phyloP scores from a whole-genome alignment of 1,284 basidiomycete species.

The Ustilago cynodontis region DNA sequence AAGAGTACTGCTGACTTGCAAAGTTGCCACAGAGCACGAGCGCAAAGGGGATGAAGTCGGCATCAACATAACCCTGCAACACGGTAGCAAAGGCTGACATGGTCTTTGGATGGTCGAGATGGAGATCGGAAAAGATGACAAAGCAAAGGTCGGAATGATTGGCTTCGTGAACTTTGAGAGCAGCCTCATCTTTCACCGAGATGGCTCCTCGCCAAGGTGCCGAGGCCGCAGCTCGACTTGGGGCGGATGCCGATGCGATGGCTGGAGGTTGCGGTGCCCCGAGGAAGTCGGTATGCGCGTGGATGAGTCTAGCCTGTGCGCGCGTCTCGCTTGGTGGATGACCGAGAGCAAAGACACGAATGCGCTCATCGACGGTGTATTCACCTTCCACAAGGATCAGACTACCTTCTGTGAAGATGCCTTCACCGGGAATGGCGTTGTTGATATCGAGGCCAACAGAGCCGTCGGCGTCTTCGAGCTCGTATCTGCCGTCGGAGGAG shows the following conservation, averaged over 20 bases:
- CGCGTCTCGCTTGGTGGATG: slow-evolving; percentile 80
- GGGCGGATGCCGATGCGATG: slow-evolving; percentile 7
- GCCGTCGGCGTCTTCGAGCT: slow-evolving; percentile 94
- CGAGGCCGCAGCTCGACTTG: slow-evolving; percentile 5
- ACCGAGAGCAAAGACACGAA: slow-evolving; percentile 92
- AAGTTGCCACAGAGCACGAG: slow-evolving; percentile 97
- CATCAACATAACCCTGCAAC: slow-evolving; percentile 90
- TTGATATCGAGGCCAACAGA: slow-evolving; percentile 88
- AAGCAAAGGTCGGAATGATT: slow-evolving; percentile 75
- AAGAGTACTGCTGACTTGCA: slow-evolving; percentile 80
- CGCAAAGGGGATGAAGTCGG: slow-evolving; percentile 82
- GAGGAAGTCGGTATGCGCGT: slow-evolving; percentile 74
- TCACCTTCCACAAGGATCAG: slow-evolving; percentile 95
- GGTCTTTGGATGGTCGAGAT: slow-evolving; percentile 90
- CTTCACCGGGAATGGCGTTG: slow-evolving; percentile 86
- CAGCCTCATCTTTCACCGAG: slow-evolving; percentile 91
- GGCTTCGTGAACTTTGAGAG: slow-evolving; percentile 63
- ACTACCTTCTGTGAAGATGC: slow-evolving; percentile 94
- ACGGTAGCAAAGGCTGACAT: slow-evolving; percentile 83
- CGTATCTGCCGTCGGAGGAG: slow-evolving; percentile 88
- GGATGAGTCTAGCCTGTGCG: slow-evolving; percentile 45
- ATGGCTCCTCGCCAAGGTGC: slow-evolving; percentile 76
- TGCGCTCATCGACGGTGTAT: slow-evolving; percentile 89
- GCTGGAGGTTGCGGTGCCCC: slow-evolving; percentile 74
- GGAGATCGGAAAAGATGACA: slow-evolving; percentile 93